Conservation (phyloP, 1,284 basidiomycete species). For the Cronartium quercuum region DNA sequence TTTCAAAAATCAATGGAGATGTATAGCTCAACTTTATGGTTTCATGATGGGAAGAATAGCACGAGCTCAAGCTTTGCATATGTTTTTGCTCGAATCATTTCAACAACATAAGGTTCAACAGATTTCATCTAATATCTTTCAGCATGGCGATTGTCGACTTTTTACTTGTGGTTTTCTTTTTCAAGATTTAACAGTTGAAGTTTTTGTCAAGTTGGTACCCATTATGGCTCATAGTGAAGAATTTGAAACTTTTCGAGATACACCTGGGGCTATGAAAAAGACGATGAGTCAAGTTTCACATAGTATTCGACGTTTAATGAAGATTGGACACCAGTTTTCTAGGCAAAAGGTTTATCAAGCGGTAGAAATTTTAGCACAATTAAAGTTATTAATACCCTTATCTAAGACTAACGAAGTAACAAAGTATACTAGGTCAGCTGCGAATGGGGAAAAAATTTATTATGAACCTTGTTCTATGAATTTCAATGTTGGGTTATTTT, state of each 20-base stretch:
- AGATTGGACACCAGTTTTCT: constrained; percentile 58
- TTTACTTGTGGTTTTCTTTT: constrained; percentile 58
- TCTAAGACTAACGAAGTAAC: constrained; percentile 38
- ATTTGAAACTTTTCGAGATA: constrained; percentile 54
- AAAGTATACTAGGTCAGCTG: constrained; percentile 14
- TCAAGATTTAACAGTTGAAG: constrained; percentile 58
- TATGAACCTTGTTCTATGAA: constrained; percentile 25
- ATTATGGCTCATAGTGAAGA: constrained; percentile 56
- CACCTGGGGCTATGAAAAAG: constrained; percentile 54
- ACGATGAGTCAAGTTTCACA: constrained; percentile 56
- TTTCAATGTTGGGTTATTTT: constrained; percentile 14
- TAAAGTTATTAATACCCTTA: constrained; percentile 59
- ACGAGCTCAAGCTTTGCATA: constrained; percentile 61
- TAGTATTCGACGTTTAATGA: constrained; percentile 55
- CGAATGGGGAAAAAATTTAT: constrained; percentile 26
- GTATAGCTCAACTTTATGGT: constrained; percentile 62
- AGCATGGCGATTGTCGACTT: constrained; percentile 54
- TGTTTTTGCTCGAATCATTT: constrained; percentile 56
- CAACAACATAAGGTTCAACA: constrained; percentile 46
- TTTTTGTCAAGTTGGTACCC: constrained; percentile 61
- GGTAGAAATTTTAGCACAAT: constrained; percentile 56
- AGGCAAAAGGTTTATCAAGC: constrained; percentile 59
- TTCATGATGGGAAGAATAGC: constrained; percentile 61
- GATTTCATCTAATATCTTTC: constrained; percentile 56
- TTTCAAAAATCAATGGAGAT: constrained; percentile 54